phyloP scores from a whole-genome alignment of 1,284 basidiomycete genomes.

The Inonotus obliquus region DNA sequence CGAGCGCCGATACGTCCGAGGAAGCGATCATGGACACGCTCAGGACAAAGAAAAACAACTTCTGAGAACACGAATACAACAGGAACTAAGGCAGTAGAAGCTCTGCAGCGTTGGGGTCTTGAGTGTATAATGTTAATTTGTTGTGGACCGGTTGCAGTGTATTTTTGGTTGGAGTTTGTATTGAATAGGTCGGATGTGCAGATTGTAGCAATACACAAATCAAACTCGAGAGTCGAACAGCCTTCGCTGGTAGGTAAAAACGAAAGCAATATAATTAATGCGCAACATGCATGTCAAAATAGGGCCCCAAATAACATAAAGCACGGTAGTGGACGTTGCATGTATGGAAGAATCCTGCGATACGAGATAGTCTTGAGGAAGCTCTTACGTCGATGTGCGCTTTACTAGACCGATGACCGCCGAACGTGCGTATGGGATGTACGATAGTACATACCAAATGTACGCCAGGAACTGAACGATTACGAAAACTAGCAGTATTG shows the following conservation, averaged over 20 bases:
- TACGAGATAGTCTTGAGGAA: neutral
- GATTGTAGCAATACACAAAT: conserved; percentile 5
- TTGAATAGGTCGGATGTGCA: neutral
- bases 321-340: neutral
- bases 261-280: neutral
- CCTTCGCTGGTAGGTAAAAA: neutral
- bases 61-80: conserved; percentile 37
- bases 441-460: conserved; percentile 79
- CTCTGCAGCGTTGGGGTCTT: neutral
- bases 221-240: neutral
- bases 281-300: neutral
- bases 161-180: neutral
- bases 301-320: neutral
- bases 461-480: conserved; percentile 83
- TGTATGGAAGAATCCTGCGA: neutral
- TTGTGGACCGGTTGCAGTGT: neutral
- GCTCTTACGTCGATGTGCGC: neutral
- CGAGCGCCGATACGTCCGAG: conserved; percentile 39
- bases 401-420: conserved; percentile 39
- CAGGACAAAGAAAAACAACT: conserved; percentile 82
- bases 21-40: conserved; percentile 68
- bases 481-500: conserved; percentile 62
- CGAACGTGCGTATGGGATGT: conserved; percentile 83
- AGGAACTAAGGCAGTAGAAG: neutral
- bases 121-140: neutral